Evolutionary conservation across 176 grass and related monocot species (phyloP).

Genomic region (Phoenix dactylifera): DNA sequence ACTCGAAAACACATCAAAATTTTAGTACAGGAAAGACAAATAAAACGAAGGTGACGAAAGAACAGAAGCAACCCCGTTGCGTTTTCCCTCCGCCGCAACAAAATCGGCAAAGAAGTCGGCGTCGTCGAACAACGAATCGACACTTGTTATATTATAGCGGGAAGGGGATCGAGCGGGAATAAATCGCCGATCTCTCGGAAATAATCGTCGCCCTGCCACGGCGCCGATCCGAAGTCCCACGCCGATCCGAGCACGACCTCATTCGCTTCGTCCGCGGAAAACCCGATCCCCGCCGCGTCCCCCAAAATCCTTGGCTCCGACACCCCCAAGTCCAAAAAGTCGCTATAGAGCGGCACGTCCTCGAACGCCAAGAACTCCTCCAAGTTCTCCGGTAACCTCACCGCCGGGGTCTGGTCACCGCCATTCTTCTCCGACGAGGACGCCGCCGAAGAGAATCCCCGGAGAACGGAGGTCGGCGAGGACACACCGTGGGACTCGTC

Average conservation of each 20-base stretch:
- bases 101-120: no score
- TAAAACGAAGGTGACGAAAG: no score
- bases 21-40: no score
- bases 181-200: conserved; percentile 91
- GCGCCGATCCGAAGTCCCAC: conserved; percentile 6
- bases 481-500: conserved; percentile 47
- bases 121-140: no score
- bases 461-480: conserved; percentile 80
- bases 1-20: no score
- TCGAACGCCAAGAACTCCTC: conserved; percentile 52
- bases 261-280: background rate
- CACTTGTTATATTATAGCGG: conserved; percentile 25
- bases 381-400: conserved; percentile 21
- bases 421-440: conserved; percentile 10
- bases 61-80: no score
- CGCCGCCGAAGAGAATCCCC: conserved; percentile 36
- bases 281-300: conserved; percentile 15
- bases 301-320: conserved; percentile 48
- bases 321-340: conserved; percentile 42
- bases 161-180: conserved; percentile 73
- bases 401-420: conserved; percentile 9
- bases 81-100: no score
- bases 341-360: conserved; percentile 14
- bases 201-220: conserved; percentile 63
- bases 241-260: conserved; percentile 21